Base-by-base conservation (phyloP, 257 asterid species). In the Capsicum rhomboideum region DNA sequence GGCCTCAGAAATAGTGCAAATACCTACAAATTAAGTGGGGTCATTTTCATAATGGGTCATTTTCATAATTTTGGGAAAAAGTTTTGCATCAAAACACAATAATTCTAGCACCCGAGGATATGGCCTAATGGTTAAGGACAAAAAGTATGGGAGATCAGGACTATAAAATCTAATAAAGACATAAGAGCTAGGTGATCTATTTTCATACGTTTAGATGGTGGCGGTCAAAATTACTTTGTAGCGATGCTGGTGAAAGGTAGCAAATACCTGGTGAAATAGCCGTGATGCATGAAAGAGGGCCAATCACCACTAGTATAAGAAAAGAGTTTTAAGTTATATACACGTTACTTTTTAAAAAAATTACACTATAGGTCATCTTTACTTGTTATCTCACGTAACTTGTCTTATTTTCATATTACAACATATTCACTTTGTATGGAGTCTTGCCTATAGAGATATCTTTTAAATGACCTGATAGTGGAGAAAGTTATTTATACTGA, bases 1-100 rank as follows among this genome's bases (percentile, higher is more conserved):
- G 99, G 99, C 78, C 99, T 91, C 86, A 94, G 63, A 74, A 95
- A 85, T 86, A 95, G 28, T 2, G 97, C 97, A 82, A 92, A 91
- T 9, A 93, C 86, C 98, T 93, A 54, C 82, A 50, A 14, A 8
- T 18, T 7, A 66, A 8, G 13, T 14, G 13, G 20, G 63, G 20
- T 20, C 8, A 54, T 54, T 52, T 64, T 64, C 44, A 64, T 64
- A 23, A 59, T 23, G 21, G 37, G 0, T n/a, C n/a, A n/a, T n/a
- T n/a, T n/a, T n/a, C n/a, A n/a, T n/a, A n/a, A 46, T 28, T 13
- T 16, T 14, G 72, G 44, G 0, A n/a, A 31, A 16, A 29, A 29
- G 28, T 0, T 66, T 66, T 21, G 74, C 23, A 66, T 16, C 8
- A 46, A 46, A 46, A 11, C 14, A 46, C 13, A 46, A 49, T 44